Base-by-base conservation (phyloP, 2,329 filamentous ascomycete genomes). In the Juglanconis sp. region DNA sequence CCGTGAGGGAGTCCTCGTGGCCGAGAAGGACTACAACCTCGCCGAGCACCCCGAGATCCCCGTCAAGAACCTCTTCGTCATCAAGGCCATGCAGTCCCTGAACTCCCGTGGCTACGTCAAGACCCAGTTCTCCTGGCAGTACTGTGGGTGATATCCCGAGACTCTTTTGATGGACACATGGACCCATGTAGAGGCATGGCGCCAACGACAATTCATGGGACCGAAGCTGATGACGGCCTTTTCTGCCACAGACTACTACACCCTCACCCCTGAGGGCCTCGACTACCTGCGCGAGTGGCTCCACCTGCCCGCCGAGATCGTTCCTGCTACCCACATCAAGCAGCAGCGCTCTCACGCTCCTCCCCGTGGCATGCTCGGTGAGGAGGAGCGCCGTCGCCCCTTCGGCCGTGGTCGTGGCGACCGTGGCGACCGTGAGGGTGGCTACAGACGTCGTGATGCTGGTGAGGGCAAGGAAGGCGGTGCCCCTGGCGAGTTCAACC, bases 231-330 rank as follows among this genome's bases (percentile, higher is more conserved):
- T 34, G 24, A 30, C 32, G 42, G 47, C 30, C 49, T 24, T 42
- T 6, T 46, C 30, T 42, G 11, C 24, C 40, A 46, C n/a, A 63
- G 61, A 98, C 90, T 99, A 99, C 91, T 99, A 99, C 89, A 97
- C 95, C 81, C 89, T 99, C 81, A 97, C 94, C 79, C 91, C 93
- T 76, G 93, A 98, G 87, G 95, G 95, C 83, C 94, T 99, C 79
- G 94, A 98, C 86, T 99, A 99, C 88, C 93, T 99, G 80, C 94
- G 95, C 78, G 95, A 99, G 87, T 99, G 95, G 95, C 93, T 99
- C 73, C 95, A 99, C 84, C 90, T 99, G 74, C 95, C 95, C 75
- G 93, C 95, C 78, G 95, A 99, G 88, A 97, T 99, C 77, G 95
- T 99, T 71, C 95, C 95, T 72, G 92, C 96, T 75, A 99, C 95